These are phyloP conservation scores for Nymphaea thermarum DNA, from an alignment of 164 flowering plant species.

Conservation along the genomic window DNA sequence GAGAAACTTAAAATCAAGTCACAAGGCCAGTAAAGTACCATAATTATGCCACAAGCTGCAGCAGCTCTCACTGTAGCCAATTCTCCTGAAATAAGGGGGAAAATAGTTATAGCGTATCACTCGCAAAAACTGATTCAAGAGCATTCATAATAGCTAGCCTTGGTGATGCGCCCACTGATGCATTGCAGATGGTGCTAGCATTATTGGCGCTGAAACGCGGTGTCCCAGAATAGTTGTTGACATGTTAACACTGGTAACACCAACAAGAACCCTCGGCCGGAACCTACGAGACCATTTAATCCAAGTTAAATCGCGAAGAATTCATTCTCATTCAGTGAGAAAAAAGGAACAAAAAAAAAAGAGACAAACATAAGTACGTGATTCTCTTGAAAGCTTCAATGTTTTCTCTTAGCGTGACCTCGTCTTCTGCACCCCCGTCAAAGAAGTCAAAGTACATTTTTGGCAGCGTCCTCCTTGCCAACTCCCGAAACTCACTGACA, in stretches of 20 bases:
- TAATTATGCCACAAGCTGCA: constrained; percentile 56
- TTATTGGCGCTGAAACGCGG: constrained; percentile 50
- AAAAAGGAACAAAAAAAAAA: background rate
- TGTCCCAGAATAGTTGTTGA: constrained; percentile 54
- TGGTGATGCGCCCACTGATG: constrained; percentile 68
- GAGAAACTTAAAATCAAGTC: background rate
- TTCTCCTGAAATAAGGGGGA: constrained; percentile 39
- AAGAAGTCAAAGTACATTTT: constrained; percentile 73
- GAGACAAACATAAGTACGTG: constrained; percentile 22
- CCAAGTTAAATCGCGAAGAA: background rate
- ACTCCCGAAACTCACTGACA: constrained; percentile 53
- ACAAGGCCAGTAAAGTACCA: constrained; percentile 26
- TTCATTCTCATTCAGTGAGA: background rate
- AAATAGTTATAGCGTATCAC: background rate
- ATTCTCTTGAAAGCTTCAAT: constrained; percentile 57
- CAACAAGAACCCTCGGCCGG: constrained; percentile 63
- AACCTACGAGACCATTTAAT: constrained; percentile 30
- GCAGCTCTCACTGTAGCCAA: constrained; percentile 79
- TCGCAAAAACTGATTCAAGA: background rate
- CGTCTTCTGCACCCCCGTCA: constrained; percentile 73
- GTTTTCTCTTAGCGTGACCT: constrained; percentile 52
- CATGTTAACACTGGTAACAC: constrained; percentile 55
- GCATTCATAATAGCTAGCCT: constrained; percentile 21
- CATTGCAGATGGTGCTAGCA: constrained; percentile 66
- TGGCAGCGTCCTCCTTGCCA: constrained; percentile 61